These are phyloP conservation scores for Pluteus cervinus DNA, from an alignment of 768 basidiomycete species.

Conservation along the genomic window DNA sequence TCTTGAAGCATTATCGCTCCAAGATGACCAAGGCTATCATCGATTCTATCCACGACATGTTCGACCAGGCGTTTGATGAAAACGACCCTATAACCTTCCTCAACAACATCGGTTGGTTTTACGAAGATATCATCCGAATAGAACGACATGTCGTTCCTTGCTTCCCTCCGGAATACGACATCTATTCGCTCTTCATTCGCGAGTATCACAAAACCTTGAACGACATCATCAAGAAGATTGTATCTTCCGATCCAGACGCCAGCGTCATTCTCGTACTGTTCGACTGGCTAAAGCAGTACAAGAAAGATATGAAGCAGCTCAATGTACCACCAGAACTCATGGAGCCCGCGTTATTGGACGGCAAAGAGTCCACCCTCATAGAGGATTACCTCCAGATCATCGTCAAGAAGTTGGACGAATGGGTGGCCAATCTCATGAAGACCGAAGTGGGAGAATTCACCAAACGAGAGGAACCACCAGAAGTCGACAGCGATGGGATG, in stretches of 20 bases:
- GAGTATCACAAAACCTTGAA: conserved; percentile 89
- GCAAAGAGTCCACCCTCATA: conserved; percentile 88
- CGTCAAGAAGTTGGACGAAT: conserved; percentile 93
- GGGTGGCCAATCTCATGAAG: conserved; percentile 91
- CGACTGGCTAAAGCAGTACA: conserved; percentile 95
- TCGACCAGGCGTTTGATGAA: conserved; percentile 64
- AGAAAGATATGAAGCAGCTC: conserved; percentile 91
- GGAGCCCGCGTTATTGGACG: conserved; percentile 88
- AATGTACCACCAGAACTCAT: conserved; percentile 75
- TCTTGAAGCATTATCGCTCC: conserved; percentile 92
- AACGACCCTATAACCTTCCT: conserved; percentile 70
- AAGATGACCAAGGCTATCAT: conserved; percentile 80
- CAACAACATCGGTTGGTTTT: conserved; percentile 80
- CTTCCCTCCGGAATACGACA: conserved; percentile 91
- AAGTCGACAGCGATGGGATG: conserved; percentile 80
- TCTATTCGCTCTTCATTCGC: conserved; percentile 75
- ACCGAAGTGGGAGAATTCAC: conserved; percentile 84
- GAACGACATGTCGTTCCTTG: conserved; percentile 85
- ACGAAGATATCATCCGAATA: conserved; percentile 91
- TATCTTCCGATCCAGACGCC: conserved; percentile 79
- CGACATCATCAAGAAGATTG: conserved; percentile 60
- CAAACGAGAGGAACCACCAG: conserved; percentile 78
- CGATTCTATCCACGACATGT: conserved; percentile 66
- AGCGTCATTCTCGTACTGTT: conserved; percentile 79
- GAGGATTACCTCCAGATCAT: conserved; percentile 95